These are phyloP conservation scores for Juncus inflexus DNA, from an alignment of 176 grass and related monocot genomes.

Conservation along the genomic window DNA sequence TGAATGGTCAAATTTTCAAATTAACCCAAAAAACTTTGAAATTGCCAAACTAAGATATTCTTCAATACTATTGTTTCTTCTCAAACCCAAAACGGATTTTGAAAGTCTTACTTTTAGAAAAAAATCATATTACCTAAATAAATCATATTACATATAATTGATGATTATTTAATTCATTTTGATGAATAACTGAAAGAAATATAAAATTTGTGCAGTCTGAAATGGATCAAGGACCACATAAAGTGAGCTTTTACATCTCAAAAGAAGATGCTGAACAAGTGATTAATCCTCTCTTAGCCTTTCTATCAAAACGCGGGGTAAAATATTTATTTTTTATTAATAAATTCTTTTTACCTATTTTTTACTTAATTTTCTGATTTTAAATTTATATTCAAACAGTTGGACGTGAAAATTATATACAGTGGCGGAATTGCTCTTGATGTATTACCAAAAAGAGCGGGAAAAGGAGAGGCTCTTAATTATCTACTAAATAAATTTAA, in stretches of 20 bases:
- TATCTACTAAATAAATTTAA: constrained; percentile 66
- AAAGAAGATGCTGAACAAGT: constrained; percentile 60
- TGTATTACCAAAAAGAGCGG: constrained; percentile 66
- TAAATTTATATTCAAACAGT: constrained; percentile 35
- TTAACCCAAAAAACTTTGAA: background rate
- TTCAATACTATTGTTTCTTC: background rate
- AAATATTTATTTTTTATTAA: constrained; percentile 24
- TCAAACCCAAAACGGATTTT: background rate
- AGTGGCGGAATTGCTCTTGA: constrained; percentile 68
- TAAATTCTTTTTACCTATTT: too few relatives aligned
- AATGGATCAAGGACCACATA: constrained; percentile 69
- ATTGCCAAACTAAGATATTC: background rate
- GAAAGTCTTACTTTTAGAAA: background rate
- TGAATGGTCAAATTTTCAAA: background rate
- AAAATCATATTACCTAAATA: too few relatives aligned
- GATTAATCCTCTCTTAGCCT: constrained; percentile 47
- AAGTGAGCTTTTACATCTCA: constrained; percentile 75
- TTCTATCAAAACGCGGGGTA: constrained; percentile 55
- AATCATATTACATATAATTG: background rate
- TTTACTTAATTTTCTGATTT: background rate
- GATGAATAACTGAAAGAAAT: constrained; percentile 4
- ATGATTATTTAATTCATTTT: background rate
- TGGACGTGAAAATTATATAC: constrained; percentile 89
- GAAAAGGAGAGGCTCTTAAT: constrained; percentile 84
- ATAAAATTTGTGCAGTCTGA: constrained; percentile 50